Evolutionary conservation across 495 filamentous ascomycete genomes (phyloP), one percentile per base, ranked within the genome.

Genomic region (Pseudevernia furfuracea): DNA sequence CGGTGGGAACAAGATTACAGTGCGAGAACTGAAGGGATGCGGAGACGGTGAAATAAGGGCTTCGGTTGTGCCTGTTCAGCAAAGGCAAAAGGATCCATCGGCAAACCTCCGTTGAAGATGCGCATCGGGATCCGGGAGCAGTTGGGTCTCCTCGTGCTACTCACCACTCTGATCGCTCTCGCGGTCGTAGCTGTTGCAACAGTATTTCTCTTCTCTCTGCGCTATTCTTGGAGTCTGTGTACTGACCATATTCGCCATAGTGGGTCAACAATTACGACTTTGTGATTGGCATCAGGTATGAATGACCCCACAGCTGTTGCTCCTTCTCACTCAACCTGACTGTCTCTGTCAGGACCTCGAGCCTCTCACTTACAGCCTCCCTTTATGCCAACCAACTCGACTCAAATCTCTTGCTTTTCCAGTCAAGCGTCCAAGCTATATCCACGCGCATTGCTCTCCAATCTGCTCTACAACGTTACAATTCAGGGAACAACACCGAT

Each of bases 101-200:
- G 23, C 30, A 64, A 41, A 48, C 19, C 12, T 25, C 12, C 21
- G 38, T 9, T 59, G 72, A 85, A 75, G 70, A 92, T 95, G 88
- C 82, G 90, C 71, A 85, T 94, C 73, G 85, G 88, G 30, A 95
- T 95, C 71, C 81, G 89, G 66, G 85, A 89, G 76, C 90, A 95
- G 81, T 79, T 95, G 60, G 89, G 81, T 64, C 80, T 86, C 73
- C 81, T 93, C 49, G 87, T 92, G 69, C 74, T 91, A 52, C 70
- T 90, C 59, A 83, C 87, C 38, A 84, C 89, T 19, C 77, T 91
- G 43, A 74, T 87, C 60, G 82, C 86, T 32, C 81, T 92, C 46
- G 83, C 83, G 41, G 82, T 87, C 32, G 77, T 89, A 30, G 77
- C 84, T 25, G 77, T 88, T 66, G 85, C 87, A 70, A 87, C 84